Percentiles rank a stretch among this genome's conserved stretches.
Conservation (phyloP, 2,329 filamentous ascomycete genomes). For the Paecilomyces dactylethromorphus region DNA sequence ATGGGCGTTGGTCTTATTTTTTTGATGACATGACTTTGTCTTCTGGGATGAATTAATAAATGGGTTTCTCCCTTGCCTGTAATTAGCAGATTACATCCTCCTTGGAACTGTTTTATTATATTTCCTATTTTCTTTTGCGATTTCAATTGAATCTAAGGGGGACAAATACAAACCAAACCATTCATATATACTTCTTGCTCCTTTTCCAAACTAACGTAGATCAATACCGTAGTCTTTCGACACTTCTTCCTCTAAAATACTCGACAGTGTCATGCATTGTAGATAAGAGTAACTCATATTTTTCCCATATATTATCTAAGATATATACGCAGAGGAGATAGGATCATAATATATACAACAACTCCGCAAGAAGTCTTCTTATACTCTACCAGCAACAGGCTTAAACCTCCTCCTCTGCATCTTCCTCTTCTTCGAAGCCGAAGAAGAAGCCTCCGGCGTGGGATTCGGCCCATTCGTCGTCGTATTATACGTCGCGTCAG, state of each 20-base stretch:
- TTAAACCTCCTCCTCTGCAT: neutral
- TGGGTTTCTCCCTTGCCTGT: neutral
- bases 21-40: neutral
- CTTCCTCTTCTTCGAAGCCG: neutral
- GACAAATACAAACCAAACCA: neutral
- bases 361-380: neutral
- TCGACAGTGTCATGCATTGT: neutral
- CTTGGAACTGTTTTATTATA: neutral
- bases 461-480: slow-evolving; percentile 36
- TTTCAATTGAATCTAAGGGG: neutral
- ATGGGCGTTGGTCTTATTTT: neutral
- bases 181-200: neutral
- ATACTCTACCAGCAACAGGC: neutral
- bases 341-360: too few relatives aligned
- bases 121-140: neutral
- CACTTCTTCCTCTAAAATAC: neutral
- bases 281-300: too few relatives aligned
- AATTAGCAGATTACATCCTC: neutral
- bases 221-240: neutral
- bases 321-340: too few relatives aligned
- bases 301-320: too few relatives aligned
- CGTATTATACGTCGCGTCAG: slow-evolving; percentile 45
- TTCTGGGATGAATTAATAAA: neutral
- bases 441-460: slow-evolving; percentile 4
- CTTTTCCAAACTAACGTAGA: neutral